Conservation (phyloP, 305 asterid species). For the Fraxinus sp. region DNA sequence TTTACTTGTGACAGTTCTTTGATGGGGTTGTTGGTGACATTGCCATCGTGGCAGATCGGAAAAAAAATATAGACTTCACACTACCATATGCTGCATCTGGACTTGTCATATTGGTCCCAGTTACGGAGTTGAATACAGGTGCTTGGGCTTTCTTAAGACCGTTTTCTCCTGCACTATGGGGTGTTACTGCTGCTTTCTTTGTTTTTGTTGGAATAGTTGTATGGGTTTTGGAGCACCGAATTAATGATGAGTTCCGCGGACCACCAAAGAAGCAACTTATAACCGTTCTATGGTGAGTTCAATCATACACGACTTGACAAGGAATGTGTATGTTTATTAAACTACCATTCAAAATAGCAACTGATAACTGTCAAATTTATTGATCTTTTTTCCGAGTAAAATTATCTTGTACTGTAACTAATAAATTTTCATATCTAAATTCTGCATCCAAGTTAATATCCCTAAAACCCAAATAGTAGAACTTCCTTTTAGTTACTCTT, state of each 20-base stretch:
- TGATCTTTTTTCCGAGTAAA: neutral
- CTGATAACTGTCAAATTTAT: neutral
- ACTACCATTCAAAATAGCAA: neutral
- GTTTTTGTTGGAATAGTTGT: conserved; percentile 43
- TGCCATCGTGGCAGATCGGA: conserved; percentile 38
- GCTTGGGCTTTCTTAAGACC: conserved; percentile 55
- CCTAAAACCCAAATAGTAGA: neutral
- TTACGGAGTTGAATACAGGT: conserved; percentile 37
- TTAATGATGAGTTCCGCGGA: conserved; percentile 52
- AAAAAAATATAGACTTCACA: conserved; percentile 43
- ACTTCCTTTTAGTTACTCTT: neutral
- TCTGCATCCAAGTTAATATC: neutral
- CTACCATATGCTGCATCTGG: conserved; percentile 53
- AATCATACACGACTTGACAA: neutral
- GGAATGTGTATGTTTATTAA: neutral
- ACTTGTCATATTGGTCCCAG: conserved; percentile 47
- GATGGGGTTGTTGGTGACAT: conserved; percentile 45
- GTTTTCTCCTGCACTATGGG: conserved; percentile 44
- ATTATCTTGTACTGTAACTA: neutral
- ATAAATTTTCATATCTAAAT: neutral
- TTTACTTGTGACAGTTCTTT: conserved; percentile 21
- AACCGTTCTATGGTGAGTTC: conserved; percentile 47
- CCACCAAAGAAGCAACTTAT: conserved; percentile 44
- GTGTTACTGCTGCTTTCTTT: conserved; percentile 40
- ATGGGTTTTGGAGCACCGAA: conserved; percentile 53